Conservation (phyloP, 139 green algal species). For the Chlamydomonas sp. region DNA sequence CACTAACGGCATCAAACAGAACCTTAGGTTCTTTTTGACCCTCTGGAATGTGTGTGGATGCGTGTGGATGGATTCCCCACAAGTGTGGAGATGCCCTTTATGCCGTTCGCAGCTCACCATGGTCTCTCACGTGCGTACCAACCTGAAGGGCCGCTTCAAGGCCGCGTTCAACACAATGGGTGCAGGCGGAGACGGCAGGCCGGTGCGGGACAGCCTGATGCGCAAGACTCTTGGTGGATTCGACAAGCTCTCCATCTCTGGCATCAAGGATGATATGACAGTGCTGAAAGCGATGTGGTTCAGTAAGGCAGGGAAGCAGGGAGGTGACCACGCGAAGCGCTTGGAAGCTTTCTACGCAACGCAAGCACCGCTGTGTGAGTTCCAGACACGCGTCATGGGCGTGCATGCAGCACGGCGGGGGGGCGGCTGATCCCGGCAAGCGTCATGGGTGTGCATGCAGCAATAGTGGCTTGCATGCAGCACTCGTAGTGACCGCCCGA, state of each 20-base stretch:
- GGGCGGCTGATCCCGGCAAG: not conserved
- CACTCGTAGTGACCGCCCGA: not conserved
- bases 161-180: slow-evolving; percentile 14
- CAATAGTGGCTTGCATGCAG: not conserved
- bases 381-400: not conserved
- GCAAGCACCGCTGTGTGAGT: slow-evolving; percentile 67
- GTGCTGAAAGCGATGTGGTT: slow-evolving; percentile 85
- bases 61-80: too few relatives aligned
- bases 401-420: slow-evolving; percentile 2
- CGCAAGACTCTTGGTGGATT: not conserved
- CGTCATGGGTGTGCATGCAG: not conserved
- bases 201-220: slow-evolving; percentile 11
- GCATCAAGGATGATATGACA: slow-evolving; percentile 63
- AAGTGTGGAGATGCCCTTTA: too few relatives aligned
- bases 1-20: too few relatives aligned
- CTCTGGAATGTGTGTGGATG: too few relatives aligned
- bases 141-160: too few relatives aligned
- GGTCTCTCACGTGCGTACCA: too few relatives aligned
- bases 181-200: slow-evolving; percentile 20
- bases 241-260: slow-evolving; percentile 30
- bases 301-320: slow-evolving; percentile 43
- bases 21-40: too few relatives aligned
- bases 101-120: too few relatives aligned
- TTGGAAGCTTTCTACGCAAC: slow-evolving; percentile 79
- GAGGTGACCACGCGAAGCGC: slow-evolving; percentile 63